Conservation (phyloP, 495 filamentous ascomycete species). For the Cercophora samala region DNA sequence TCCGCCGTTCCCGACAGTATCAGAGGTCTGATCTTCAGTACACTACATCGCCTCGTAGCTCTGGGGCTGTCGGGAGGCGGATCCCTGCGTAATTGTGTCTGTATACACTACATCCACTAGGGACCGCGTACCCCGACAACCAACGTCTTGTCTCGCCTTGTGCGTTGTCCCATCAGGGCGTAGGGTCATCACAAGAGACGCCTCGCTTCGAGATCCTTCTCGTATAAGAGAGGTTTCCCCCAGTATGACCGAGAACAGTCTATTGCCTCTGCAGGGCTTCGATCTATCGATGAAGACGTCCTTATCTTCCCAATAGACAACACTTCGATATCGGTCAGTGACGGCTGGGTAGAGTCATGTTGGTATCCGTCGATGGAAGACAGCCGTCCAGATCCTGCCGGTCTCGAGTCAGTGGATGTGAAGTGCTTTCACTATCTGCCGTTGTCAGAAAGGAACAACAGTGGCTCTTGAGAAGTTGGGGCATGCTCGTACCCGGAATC, state of each 20-base stretch:
- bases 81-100: not conserved
- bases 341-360: not conserved
- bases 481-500: not conserved
- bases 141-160: not conserved
- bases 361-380: not conserved
- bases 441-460: not conserved
- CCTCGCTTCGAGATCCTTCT: not conserved
- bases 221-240: not conserved
- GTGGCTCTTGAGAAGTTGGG: not conserved
- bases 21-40: not conserved
- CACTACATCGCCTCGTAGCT: not conserved
- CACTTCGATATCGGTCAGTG: not conserved
- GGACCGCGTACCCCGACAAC: not conserved
- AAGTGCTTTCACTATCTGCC: not conserved
- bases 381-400: not conserved
- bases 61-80: not conserved
- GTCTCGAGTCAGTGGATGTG: not conserved
- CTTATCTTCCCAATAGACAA: not conserved
- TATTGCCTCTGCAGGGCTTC: not conserved
- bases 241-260: not conserved
- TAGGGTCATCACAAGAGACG: not conserved
- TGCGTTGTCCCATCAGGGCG: not conserved
- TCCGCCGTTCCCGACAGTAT: not conserved
- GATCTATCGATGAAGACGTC: too few species aligned
- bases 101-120: not conserved